Evolutionary conservation across 2,329 filamentous ascomycete species (phyloP).

Genomic region (Phaeosphaeriaceae sp.): DNA sequence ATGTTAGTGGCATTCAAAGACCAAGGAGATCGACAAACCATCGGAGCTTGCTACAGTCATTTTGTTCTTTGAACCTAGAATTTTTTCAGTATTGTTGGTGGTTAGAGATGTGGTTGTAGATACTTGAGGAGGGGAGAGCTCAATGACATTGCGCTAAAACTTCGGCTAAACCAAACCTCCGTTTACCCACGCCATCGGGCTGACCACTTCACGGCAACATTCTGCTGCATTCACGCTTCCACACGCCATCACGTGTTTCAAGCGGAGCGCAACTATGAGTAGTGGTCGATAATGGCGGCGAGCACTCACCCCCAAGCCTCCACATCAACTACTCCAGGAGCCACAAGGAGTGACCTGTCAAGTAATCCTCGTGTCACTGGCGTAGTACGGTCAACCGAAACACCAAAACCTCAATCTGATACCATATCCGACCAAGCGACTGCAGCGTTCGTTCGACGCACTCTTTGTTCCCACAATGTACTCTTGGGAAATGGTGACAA

Average conservation of each 20-base stretch:
- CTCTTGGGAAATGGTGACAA: constrained; percentile 58
- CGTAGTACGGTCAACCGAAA: constrained; percentile 24
- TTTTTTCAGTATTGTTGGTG: neutral
- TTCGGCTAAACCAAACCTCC: constrained; percentile 22
- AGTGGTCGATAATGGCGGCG: constrained; percentile 34
- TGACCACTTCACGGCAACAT: constrained; percentile 14
- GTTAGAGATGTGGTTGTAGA: constrained; percentile 1
- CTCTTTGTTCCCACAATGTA: constrained; percentile 74
- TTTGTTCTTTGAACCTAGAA: neutral
- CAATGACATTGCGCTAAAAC: constrained; percentile 19
- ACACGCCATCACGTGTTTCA: constrained; percentile 19
- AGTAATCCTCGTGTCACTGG: constrained; percentile 22
- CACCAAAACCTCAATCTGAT: constrained; percentile 35
- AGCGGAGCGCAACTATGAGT: constrained; percentile 20
- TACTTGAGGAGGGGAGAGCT: neutral
- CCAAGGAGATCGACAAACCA: neutral
- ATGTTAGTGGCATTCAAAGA: constrained; percentile 1
- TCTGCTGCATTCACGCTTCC: constrained; percentile 7
- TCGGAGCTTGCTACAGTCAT: constrained; percentile 17
- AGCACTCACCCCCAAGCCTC: constrained; percentile 26
- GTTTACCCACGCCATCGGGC: constrained; percentile 23
- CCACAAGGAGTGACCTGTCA: constrained; percentile 16
- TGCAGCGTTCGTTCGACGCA: constrained; percentile 77
- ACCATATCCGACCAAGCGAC: constrained; percentile 79
- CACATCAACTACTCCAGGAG: constrained; percentile 14